A percentile compares a stretch with the other conserved stretches of the same genome.
phyloP scores from a whole-genome alignment of 768 basidiomycete species.

The Lentinula aciculospora region DNA sequence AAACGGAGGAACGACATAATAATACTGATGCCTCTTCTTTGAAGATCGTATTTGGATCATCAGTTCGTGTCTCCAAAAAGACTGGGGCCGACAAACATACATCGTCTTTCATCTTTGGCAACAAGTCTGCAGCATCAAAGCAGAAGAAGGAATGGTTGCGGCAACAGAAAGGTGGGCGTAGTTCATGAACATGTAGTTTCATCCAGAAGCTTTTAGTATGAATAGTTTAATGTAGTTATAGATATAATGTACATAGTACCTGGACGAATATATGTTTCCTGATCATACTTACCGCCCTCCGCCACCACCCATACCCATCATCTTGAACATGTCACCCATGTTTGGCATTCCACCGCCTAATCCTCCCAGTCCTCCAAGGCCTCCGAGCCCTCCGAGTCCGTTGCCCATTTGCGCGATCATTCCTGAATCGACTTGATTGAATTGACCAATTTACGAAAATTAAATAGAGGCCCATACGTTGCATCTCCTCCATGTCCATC shows the following conservation, averaged over 20 bases:
- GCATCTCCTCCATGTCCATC: constrained; percentile 92
- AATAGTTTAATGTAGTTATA: background rate
- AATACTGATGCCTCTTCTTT: background rate
- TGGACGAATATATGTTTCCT: background rate
- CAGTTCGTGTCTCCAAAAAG: constrained; percentile 53
- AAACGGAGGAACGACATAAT: background rate
- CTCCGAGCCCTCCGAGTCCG: constrained; percentile 50
- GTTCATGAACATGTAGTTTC: constrained; percentile 8
- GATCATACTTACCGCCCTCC: constrained; percentile 21
- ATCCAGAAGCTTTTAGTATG: background rate
- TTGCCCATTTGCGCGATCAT: constrained; percentile 89
- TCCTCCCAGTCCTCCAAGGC: constrained; percentile 55
- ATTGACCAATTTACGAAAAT: constrained; percentile 1
- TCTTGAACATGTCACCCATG: constrained; percentile 78
- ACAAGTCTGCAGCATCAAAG: constrained; percentile 57
- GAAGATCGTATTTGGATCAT: constrained; percentile 58
- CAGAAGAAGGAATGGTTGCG: constrained; percentile 56
- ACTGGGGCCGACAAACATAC: constrained; percentile 83
- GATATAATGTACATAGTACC: background rate
- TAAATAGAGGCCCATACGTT: constrained; percentile 46
- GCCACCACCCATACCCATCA: constrained; percentile 67
- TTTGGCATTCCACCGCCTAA: constrained; percentile 51
- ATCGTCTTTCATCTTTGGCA: constrained; percentile 74
- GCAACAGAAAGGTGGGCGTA: constrained; percentile 23
- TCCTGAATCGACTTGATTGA: constrained; percentile 34